Base-by-base conservation (phyloP, 495 filamentous ascomycete genomes). In the Penicillium argentinense region DNA sequence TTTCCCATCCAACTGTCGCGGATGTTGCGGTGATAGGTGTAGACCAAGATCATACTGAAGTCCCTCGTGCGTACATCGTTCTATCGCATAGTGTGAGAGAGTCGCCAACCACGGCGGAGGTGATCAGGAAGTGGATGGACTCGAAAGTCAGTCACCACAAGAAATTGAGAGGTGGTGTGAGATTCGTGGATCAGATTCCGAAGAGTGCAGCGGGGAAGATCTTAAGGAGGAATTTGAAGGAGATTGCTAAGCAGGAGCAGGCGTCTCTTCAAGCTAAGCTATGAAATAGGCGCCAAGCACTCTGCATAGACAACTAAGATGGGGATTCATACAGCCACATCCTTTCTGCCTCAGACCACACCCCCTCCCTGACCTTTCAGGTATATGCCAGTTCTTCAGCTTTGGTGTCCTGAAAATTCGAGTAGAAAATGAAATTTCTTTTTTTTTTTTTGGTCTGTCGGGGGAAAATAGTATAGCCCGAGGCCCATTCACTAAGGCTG, bases 161-260 rank as follows among this genome's bases (percentile, higher is more conserved):
- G 73, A 71, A 72, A 53, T 64, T 91, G 49, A 73, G 83, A 24
- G 88, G 88, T 3, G 88, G 88, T 3, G 72, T 92, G 0, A 73
- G 71, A 16, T 92, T 88, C 58, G 66, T 89, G 4, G 79, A 90
- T 49, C 71, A 74, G 49, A 72, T 93, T 7, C 88, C 88, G 13
- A 88, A 87, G 68, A 88, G 78, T 49, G 75, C 76, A 5, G 79
- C 77, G 62, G 88, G 88, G 5, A 93, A 93, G 75, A 85, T 92
- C 39, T 58, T 92, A 51, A 78, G 87, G 52, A 69, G 86, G 38
- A 50, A 87, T 6, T 54, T 80, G 13, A 42, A 42, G 25, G 39
- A 42, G 2, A 9, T n/a, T 36, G 33, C 33, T 8, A 36, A 36
- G 16, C 14, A 36, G n/a, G 33, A 36, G 8, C 17, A 9, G 17